These are phyloP conservation scores for Escallonia herrerae DNA, from an alignment of 129 eudicot species.

Conservation along the genomic window DNA sequence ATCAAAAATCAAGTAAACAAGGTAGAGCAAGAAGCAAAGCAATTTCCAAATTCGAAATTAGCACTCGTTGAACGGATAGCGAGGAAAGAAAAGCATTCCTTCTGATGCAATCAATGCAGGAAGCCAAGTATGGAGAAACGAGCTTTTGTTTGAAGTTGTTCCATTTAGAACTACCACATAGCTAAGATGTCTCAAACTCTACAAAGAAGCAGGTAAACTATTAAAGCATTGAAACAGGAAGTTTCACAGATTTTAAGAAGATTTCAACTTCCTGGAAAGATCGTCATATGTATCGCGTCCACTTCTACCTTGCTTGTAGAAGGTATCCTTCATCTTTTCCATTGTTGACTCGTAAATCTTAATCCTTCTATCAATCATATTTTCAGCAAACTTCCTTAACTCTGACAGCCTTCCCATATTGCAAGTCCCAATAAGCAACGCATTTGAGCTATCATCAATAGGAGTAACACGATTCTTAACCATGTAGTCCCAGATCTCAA, in stretches of 20 bases:
- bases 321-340: conserved; percentile 53
- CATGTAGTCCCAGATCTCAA: conserved; percentile 74
- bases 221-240: not conserved
- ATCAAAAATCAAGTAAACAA: too few relatives aligned
- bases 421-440: conserved; percentile 63
- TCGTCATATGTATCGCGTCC: conserved; percentile 41
- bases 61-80: not conserved
- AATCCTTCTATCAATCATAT: conserved; percentile 44
- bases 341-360: conserved; percentile 59
- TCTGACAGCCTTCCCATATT: conserved; percentile 57
- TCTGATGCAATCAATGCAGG: not conserved
- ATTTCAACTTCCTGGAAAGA: conserved; percentile 69
- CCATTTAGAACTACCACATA: not conserved
- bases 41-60: too few relatives aligned
- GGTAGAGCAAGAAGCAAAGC: too few relatives aligned
- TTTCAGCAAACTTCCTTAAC: conserved; percentile 53
- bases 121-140: conserved; percentile 6
- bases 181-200: not conserved
- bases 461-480: conserved; percentile 43
- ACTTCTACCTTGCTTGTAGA: conserved; percentile 41
- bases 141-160: not conserved
- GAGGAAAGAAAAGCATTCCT: not conserved
- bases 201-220: not conserved
- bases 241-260: conserved; percentile 12
- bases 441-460: conserved; percentile 67